A percentile compares a stretch with the other conserved stretches of the same genome.
phyloP scores from a whole-genome alignment of 1,139 yeast genomes.

The Taphrina deformans region DNA sequence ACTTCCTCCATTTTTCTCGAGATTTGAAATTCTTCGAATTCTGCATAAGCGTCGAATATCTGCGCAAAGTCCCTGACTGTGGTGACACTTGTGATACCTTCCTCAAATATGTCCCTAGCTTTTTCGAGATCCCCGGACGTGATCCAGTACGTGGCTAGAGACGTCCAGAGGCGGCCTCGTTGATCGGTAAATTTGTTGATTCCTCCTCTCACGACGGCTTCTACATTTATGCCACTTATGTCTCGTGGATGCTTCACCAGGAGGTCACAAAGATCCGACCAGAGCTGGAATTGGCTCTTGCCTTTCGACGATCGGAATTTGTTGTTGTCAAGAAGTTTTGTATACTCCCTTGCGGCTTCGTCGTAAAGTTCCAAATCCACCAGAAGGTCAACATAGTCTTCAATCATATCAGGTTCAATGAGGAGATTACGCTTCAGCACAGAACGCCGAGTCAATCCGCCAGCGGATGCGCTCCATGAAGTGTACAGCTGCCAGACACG shows the following conservation, averaged over 20 bases:
- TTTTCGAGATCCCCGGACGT: constrained; percentile 46
- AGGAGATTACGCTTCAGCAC: constrained; percentile 54
- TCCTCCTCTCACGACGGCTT: constrained; percentile 48
- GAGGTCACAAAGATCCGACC: constrained; percentile 54
- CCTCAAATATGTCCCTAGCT: constrained; percentile 55
- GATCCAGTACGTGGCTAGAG: constrained; percentile 55
- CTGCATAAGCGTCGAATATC: constrained; percentile 64
- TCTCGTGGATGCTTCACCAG: constrained; percentile 45
- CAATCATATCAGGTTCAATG: constrained; percentile 47
- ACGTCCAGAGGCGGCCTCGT: constrained; percentile 53
- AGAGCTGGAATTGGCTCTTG: constrained; percentile 50
- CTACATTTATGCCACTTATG: constrained; percentile 43
- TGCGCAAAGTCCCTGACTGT: constrained; percentile 65
- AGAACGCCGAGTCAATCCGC: constrained; percentile 50
- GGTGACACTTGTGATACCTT: constrained; percentile 51
- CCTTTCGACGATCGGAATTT: constrained; percentile 46
- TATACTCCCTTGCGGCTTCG: constrained; percentile 43
- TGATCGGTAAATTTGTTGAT: constrained; percentile 62
- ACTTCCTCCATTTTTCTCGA: constrained; percentile 47
- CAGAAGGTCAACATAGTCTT: constrained; percentile 43
- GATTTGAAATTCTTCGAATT: constrained; percentile 59
- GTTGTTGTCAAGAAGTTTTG: constrained; percentile 45
- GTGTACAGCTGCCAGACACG: constrained; percentile 63
- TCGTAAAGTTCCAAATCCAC: constrained; percentile 42
- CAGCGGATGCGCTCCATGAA: constrained; percentile 52